Evolutionary conservation across 345 rosid species (phyloP).

Genomic region (Conringia planisiliqua): DNA sequence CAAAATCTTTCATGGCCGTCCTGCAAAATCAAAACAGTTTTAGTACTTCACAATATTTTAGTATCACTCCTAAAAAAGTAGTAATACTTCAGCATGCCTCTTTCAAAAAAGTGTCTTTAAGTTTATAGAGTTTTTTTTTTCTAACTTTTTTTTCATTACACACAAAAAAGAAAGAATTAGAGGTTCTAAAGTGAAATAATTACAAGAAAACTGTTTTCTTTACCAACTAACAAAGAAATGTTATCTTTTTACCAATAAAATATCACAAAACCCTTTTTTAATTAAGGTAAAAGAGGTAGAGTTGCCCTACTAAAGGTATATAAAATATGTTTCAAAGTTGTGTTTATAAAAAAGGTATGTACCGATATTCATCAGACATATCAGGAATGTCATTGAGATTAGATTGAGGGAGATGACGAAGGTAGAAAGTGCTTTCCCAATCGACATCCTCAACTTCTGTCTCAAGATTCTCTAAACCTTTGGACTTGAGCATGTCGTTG

Average conservation of each 20-base stretch:
- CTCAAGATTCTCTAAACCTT: constrained; percentile 53
- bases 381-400: constrained; percentile 56
- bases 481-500: constrained; percentile 61
- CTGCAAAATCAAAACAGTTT: constrained; percentile 33
- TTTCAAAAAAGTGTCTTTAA: neutral
- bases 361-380: constrained; percentile 58
- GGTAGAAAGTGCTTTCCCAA: constrained; percentile 85
- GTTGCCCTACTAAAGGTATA: neutral
- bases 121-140: neutral
- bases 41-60: neutral
- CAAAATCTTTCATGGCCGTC: constrained; percentile 66
- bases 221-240: neutral
- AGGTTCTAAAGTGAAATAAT: neutral
- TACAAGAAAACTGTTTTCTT: neutral
- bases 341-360: neutral
- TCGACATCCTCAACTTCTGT: constrained; percentile 62
- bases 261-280: neutral
- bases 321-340: neutral
- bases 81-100: neutral
- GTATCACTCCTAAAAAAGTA: neutral
- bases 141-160: neutral
- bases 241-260: neutral
- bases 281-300: neutral
- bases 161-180: neutral
- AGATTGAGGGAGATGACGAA: constrained; percentile 68